A percentile compares a stretch with the other conserved stretches of the same genome.
Conservation (phyloP, 306 rosid species). For the Fragaria ananassa region DNA sequence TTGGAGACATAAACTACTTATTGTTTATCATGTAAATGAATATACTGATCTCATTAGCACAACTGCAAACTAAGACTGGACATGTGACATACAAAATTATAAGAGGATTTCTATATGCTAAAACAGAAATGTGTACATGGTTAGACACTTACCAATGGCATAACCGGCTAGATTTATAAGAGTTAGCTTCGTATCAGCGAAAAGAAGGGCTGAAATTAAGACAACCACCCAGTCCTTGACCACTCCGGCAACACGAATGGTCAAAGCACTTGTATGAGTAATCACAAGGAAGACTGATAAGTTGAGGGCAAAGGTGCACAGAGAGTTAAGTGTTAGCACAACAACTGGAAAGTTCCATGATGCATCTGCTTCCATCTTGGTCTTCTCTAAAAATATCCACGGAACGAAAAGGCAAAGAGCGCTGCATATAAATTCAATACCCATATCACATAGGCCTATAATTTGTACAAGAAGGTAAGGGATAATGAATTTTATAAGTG, state of each 20-base stretch:
- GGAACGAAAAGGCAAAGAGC: conserved; percentile 90
- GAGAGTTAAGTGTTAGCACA: conserved; percentile 75
- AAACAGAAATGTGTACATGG: conserved; percentile 13
- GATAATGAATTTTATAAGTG: conserved; percentile 6
- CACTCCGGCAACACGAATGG: conserved; percentile 98
- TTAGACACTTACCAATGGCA: conserved; percentile 72
- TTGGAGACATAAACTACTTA: not conserved
- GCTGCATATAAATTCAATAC: conserved; percentile 48
- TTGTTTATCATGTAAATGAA: not conserved
- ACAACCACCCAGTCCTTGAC: conserved; percentile 99
- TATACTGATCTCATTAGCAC: not conserved
- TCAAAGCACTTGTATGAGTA: conserved; percentile 95
- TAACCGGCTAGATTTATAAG: conserved; percentile 82
- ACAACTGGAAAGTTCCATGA: conserved; percentile 84
- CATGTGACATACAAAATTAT: conserved; percentile 12
- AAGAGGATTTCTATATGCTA: not conserved
- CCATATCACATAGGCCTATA: conserved; percentile 19
- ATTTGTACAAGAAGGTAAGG: conserved; percentile 10
- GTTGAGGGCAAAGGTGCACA: conserved; percentile 96
- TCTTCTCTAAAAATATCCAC: conserved; percentile 89
- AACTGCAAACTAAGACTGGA: not conserved
- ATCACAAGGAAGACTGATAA: conserved; percentile 96
- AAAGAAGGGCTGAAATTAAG: conserved; percentile 78
- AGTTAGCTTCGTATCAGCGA: conserved; percentile 94
- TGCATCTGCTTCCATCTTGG: conserved; percentile 80